Base-by-base conservation (phyloP, 345 rosid species). In the Linum usitatissimum region DNA sequence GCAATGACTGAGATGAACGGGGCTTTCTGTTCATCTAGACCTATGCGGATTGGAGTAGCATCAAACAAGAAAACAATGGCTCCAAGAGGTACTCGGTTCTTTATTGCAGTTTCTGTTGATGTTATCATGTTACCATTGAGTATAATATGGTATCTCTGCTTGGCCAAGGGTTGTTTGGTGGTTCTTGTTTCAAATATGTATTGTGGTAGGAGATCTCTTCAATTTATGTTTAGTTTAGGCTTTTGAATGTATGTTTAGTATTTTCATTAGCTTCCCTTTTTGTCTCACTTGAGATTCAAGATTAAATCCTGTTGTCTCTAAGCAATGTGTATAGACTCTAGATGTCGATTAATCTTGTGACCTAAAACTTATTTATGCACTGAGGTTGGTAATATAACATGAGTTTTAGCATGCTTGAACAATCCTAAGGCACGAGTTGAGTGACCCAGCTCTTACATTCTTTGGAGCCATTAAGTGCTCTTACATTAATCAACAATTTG, bases 1-100 rank as follows among this genome's bases (percentile, higher is more conserved):
- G 95, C 96, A 6, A 87, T 92, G 91, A 75, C 67, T 2, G 98
- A 89, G 73, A 92, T 92, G 98, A 89, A 92, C 42, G 98, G 98
- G 2, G 83, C 69, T 58, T 81, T 83, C 66, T 90, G 96, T 66
- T 91, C 98, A 9, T 77, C 93, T 30, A 88, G 98, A 64, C 93
- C 96, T 31, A 92, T 92, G 97, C 80, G 97, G 49, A 79, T 85
- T 48, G 97, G 98, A 14, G 81, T 80, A 28, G 95, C 98, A 18
- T 74, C 93, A 49, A 88, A 68, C 69, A 92, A 81, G 79, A 92
- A 85, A 77, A 71, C 77, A 18, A 70, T 64, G n/a, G 3, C 76
- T 71, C 74, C 78, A 49, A 77, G 74, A 76, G 85, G 93, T 89
- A 80, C 79, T 28, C 42, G 3, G 8, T 34, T 60, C 17, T 0